phyloP scores from a whole-genome alignment of 208 protist species.

The Endotrypanum monterogeii region DNA sequence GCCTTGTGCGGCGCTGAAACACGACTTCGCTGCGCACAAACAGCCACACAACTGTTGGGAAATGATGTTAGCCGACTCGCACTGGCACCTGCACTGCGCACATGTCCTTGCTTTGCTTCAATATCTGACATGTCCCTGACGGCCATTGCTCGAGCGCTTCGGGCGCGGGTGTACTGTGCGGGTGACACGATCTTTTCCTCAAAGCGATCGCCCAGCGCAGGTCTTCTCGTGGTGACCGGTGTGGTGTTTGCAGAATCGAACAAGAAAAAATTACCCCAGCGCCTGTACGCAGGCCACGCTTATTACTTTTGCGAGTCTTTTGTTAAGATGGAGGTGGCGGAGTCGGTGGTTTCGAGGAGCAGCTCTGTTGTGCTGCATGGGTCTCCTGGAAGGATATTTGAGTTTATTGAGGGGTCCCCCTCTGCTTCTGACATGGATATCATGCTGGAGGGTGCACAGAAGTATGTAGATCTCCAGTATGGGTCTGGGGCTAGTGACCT shows the following conservation, averaged over 20 bases:
- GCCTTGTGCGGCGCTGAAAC: constrained; percentile 35
- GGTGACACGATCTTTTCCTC: constrained; percentile 38
- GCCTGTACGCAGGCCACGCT: constrained; percentile 29
- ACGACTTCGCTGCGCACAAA: constrained; percentile 30
- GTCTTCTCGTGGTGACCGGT: constrained; percentile 37
- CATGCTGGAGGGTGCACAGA: constrained; percentile 33
- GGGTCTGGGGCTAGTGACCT: constrained; percentile 21
- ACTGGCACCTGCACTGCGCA: constrained; percentile 29
- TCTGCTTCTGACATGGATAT: constrained; percentile 8
- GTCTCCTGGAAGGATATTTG: constrained; percentile 35
- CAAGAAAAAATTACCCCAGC: neutral
- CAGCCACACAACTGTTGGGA: constrained; percentile 27
- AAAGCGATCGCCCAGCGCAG: constrained; percentile 23
- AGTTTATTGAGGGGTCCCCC: constrained; percentile 25
- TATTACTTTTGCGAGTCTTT: constrained; percentile 61
- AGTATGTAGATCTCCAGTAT: constrained; percentile 38
- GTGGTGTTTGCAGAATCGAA: constrained; percentile 18
- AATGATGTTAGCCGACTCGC: constrained; percentile 10
- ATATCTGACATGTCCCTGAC: constrained; percentile 35
- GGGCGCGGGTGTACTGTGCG: constrained; percentile 39
- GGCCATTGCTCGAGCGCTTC: constrained; percentile 33
- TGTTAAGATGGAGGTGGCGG: constrained; percentile 26
- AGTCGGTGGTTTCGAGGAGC: constrained; percentile 39
- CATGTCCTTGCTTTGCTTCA: constrained; percentile 38
- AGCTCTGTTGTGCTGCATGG: constrained; percentile 45